These are phyloP conservation scores for Venturia pyrina DNA, from an alignment of 2,329 filamentous ascomycete genomes.

Conservation along the genomic window DNA sequence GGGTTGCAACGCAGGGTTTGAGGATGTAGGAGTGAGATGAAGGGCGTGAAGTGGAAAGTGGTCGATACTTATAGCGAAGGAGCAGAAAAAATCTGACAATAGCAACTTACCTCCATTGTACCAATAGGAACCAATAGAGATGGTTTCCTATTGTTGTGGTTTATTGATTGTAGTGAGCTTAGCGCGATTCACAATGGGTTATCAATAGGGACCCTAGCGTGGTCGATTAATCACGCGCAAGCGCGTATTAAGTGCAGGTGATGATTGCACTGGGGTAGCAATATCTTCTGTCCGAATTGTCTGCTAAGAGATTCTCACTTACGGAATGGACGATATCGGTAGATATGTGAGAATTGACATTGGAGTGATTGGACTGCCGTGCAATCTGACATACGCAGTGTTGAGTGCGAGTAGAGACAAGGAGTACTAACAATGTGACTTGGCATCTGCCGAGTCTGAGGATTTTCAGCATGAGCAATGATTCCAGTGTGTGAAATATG, in stretches of 20 bases:
- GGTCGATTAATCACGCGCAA: not conserved
- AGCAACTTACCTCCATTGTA: constrained; percentile 5
- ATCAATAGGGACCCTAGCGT: not conserved
- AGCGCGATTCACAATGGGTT: not conserved
- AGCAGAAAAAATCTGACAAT: not conserved
- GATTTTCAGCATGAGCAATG: not conserved
- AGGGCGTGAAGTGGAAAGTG: not conserved
- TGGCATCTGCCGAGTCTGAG: not conserved
- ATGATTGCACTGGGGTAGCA: not conserved
- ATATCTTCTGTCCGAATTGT: not conserved
- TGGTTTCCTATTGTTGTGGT: not conserved
- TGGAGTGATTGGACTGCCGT: not conserved
- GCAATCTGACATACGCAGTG: not conserved
- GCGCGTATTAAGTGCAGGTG: not conserved
- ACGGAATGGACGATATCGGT: not conserved
- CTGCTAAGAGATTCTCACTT: not conserved
- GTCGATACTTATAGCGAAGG: not conserved
- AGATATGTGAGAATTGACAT: not conserved
- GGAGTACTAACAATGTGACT: not conserved
- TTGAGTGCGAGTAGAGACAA: not conserved
- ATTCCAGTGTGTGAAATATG: not conserved
- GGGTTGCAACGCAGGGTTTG: not conserved
- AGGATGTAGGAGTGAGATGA: not conserved
- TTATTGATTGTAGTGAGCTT: not conserved
- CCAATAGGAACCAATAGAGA: not conserved